Evolutionary conservation across 2,329 filamentous ascomycete species (phyloP), one percentile per base, ranked within the genome.

Genomic region (Talaromyces sp.): DNA sequence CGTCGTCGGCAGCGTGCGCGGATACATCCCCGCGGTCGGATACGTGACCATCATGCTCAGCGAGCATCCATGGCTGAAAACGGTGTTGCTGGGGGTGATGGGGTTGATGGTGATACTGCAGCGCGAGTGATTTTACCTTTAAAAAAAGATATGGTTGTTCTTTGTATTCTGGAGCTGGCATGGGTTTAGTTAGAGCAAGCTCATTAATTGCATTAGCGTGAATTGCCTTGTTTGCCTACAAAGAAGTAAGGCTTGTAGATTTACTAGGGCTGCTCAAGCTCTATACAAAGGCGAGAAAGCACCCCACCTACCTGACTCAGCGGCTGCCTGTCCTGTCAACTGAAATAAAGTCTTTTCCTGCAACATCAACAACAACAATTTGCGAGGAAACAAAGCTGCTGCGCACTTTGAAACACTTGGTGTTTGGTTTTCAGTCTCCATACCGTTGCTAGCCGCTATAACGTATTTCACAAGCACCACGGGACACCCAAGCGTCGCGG

Each of bases 61-160:
- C 64, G 95, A 99, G 75, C 88, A 99, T 73, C 95, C 95, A 6
- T 98, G 93, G 93, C 75, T 98, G 68, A 99, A 99, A 84, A 96
- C 91, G 50, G 93, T 88, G 27, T 90, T 98, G 87, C 76, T 99
- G 70, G 93, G 91, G 1, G 84, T 97, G 56, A 99, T 99, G 95
- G 95, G 93, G 1, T 74, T 97, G 69, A 86, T 96, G 78, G 95
- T 97, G 27, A 88, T 99, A 54, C 75, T 99, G 68, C 95, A 99
- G 75, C 81, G 93, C 70, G 95, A 99, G 80, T 97, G 17, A 38
- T 38, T 38, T 21, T 49, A 6, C 8, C n/a, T 43, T 24, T 19
- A 3, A 6, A 13, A 10, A 10, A 35, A 35, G 5, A 35, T 35
- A 13, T 35, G 41, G 41, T 43, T 43, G 41, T 43, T 43, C 13